Evolutionary conservation across 2,329 filamentous ascomycete genomes (phyloP), one percentile per base, ranked within the genome.

Genomic region (Aureobasidium zeae): DNA sequence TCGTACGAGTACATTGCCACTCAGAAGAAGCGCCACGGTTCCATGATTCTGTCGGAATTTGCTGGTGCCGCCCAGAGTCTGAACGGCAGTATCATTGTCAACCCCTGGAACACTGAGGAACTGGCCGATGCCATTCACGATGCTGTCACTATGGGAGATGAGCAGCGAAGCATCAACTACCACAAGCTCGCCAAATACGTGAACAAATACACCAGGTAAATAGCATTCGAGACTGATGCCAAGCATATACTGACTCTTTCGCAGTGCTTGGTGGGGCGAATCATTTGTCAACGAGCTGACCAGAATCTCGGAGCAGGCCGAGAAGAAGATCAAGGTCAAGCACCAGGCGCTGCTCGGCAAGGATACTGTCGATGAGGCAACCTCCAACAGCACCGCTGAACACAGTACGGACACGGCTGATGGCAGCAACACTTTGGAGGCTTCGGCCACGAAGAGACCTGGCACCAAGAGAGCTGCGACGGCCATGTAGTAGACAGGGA

Each of bases 21-120:
- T 3, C 89, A 98, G 60, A 77, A 85, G 54, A 80, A 93, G 58
- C 81, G 86, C 39, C 86, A 96, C 59, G 91, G 91, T 47, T 83
- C 86, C 49, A 82, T 98, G 77, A 88, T 98, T 45, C 76, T 98
- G 22, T 95, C 88, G 35, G 91, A 98, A 62, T 96, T 98, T 59
- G 88, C 91, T 0, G 91, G 91, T 31, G 91, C 91, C 6, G 89
- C 91, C 1, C 91, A 96, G 65, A 91, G 84, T 50, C 73, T 98
- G 46, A 95, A 94, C 53, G 89, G 89, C 48, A 87, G 85, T 54
- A 72, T 96, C 39, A 88, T 96, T 43, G 86, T 96, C 57, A 98
- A 98, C 64, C 91, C 91, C 1, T 98, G 91, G 91, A 96, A 96
- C 62, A 95, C 88, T 0, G 88, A 95, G 59, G 89, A 96, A 63